Base-by-base conservation (phyloP, 192 early-diverging fungal genomes). In the Backusella luteola region DNA sequence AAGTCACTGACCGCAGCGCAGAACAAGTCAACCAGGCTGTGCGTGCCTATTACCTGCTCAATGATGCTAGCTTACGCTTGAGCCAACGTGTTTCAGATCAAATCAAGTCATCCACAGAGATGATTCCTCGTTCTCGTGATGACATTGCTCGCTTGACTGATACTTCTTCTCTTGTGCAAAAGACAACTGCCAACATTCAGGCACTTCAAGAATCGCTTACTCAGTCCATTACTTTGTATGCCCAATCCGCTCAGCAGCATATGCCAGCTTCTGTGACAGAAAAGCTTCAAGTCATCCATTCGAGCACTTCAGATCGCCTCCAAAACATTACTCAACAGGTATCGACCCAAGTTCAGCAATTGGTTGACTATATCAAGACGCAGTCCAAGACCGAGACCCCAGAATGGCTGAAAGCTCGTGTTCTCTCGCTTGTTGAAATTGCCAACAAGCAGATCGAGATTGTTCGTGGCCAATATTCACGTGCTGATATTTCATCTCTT, bases 341-440 rank as follows among this genome's bases (percentile, higher is more conserved):
- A 19, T 70, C 77, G 1, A 68, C 26, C 1, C 77, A 83, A 44
- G 71, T 83, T 68, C 79, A 86, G 39, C 76, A 77, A 6, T 41
- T 88, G 23, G 77, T 83, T 6, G 32, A 29, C 4, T 88, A 84
- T 79, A 73, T 87, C 72, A 86, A 87, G 75, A 46, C 49, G n/a
- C 79, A 88, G 34, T 68, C 76, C 42, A 63, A 63, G 56, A 83
- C 84, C 36, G 63, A 76, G 23, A 36, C 88, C 6, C 88, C 88
- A n/a, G 76, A 85, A 44, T 87, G 67, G 39, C 63, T 90, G 66
- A 85, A 86, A 75, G 38, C 38, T 44, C 86, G 83, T 34, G 42
- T 90, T 3, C 67, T 80, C 36, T 83, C 86, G 11, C 39, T 86
- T 46, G 74, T 86, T 29, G 70, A 73, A 19, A 83, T 86, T 67